Conservation (phyloP, 306 rosid species). For the Myrica gale region DNA sequence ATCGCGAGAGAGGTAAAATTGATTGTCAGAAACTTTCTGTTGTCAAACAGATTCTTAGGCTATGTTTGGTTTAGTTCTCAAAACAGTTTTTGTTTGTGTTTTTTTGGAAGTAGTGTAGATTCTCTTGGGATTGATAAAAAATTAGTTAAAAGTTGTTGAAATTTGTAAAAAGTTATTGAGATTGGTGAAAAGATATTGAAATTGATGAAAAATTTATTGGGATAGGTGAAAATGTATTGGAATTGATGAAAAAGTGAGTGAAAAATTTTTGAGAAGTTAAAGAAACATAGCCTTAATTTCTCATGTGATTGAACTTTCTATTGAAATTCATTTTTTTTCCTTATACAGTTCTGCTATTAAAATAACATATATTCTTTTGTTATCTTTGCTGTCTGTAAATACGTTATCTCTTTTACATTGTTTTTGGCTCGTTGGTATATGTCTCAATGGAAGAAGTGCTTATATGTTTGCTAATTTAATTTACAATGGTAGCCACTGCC, state of each 20-base stretch:
- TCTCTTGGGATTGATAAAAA: too few relatives aligned
- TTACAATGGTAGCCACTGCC: neutral
- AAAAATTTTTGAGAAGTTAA: too few relatives aligned
- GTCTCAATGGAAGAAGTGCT: neutral
- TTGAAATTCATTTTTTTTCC: neutral
- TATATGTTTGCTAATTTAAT: neutral
- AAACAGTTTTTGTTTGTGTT: too few relatives aligned
- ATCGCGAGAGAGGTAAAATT: conserved; percentile 81
- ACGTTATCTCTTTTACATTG: neutral
- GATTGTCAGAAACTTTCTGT: neutral
- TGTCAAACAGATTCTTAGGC: neutral
- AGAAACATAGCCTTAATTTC: too few relatives aligned
- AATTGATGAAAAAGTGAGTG: too few relatives aligned
- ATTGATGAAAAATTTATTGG: too few relatives aligned
- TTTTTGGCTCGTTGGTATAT: neutral
- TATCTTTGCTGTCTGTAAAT: conserved; percentile 1
- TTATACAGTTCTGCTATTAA: neutral
- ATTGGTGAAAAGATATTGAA: too few relatives aligned
- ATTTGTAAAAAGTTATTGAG: too few relatives aligned
- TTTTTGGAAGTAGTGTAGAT: too few relatives aligned
- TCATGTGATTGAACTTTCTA: neutral
- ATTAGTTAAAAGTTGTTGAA: too few relatives aligned
- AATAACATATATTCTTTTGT: neutral
- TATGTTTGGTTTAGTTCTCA: too few relatives aligned
- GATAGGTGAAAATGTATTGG: too few relatives aligned